A percentile compares a stretch with the other conserved stretches of the same genome.
These are phyloP conservation scores for Acer negundo DNA, from an alignment of 345 rosid genomes.

Conservation along the genomic window DNA sequence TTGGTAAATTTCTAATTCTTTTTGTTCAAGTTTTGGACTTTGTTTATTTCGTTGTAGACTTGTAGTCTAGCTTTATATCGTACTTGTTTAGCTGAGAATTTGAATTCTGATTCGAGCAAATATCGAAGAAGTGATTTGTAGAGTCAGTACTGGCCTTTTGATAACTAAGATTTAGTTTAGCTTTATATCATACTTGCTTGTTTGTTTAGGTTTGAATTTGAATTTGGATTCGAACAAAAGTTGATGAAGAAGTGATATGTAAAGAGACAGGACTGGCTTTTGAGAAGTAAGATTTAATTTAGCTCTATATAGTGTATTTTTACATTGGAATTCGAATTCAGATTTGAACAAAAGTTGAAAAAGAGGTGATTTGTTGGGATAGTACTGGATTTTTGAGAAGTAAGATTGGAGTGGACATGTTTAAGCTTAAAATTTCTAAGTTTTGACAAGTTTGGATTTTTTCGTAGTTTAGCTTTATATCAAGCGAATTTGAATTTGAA, in stretches of 20 bases:
- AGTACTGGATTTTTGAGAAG: neutral
- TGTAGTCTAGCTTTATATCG: neutral
- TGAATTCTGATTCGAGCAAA: neutral
- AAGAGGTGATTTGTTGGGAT: neutral
- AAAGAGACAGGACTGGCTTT: neutral
- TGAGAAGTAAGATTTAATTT: neutral
- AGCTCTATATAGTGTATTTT: too few relatives aligned
- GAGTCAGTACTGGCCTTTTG: neutral
- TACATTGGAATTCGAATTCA: too few relatives aligned
- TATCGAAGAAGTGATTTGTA: neutral
- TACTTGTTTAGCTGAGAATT: neutral
- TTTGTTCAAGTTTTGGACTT: neutral
- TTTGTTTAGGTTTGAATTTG: neutral
- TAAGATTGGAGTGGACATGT: neutral
- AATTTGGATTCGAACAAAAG: neutral
- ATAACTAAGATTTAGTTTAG: neutral
- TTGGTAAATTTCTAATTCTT: slow-evolving; percentile 34
- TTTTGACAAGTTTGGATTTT: neutral
- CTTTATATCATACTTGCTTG: neutral
- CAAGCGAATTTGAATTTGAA: neutral
- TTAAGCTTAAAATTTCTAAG: neutral
- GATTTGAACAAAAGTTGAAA: neutral
- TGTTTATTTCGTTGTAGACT: neutral
- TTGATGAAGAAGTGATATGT: neutral
- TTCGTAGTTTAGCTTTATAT: neutral